These are phyloP conservation scores for Eucalyptus melliodora DNA, from an alignment of 345 rosid genomes.

Conservation along the genomic window DNA sequence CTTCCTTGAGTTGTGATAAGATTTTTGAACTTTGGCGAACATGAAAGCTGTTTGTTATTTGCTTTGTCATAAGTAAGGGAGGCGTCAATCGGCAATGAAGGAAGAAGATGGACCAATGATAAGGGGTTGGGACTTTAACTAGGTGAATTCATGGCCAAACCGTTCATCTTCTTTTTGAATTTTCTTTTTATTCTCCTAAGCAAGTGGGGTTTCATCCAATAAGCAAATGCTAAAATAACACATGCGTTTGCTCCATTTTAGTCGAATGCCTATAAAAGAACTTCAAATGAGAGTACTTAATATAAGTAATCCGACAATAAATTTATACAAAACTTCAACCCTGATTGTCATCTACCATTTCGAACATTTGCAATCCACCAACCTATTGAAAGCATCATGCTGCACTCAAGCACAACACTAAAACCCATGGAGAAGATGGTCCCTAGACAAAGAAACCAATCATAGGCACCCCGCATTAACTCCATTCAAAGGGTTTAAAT, in stretches of 20 bases:
- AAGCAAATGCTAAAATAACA: no score
- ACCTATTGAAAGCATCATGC: neutral
- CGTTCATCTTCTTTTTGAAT: no score
- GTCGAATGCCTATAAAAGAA: no score
- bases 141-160: no score
- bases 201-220: no score
- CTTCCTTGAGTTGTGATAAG: neutral
- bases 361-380: fast-evolving
- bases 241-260: fast-evolving
- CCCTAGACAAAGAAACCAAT: neutral
- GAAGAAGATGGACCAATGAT: neutral
- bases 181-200: no score
- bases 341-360: neutral
- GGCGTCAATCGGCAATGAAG: neutral
- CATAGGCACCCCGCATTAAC: neutral
- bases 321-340: fast-evolving
- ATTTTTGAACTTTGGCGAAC: no score
- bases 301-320: no score
- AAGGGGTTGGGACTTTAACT: neutral
- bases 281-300: no score
- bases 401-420: neutral
- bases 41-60: no score
- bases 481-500: neutral
- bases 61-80: neutral
- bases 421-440: neutral